Evolutionary conservation across 2,329 filamentous ascomycete species (phyloP).

Genomic region (Pyricularia grisea): DNA sequence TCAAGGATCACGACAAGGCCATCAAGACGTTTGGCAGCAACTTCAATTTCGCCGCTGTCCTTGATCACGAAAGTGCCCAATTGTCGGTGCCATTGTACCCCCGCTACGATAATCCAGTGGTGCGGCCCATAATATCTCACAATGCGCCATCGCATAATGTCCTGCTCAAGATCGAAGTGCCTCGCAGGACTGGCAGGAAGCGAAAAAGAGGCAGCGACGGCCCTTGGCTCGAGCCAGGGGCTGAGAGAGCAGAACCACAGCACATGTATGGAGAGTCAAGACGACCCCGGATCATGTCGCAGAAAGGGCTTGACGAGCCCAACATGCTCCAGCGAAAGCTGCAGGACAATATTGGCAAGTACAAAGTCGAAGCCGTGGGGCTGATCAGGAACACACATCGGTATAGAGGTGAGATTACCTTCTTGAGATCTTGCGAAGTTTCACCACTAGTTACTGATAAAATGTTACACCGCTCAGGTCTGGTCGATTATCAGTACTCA

Average conservation of each 20-base stretch:
- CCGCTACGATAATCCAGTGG: conserved; percentile 68
- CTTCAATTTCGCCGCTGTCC: conserved; percentile 27
- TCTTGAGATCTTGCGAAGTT: not conserved
- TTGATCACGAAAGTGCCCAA: conserved; percentile 33
- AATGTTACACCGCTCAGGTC: conserved; percentile 28
- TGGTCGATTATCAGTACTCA: conserved; percentile 82
- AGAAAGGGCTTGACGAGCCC: conserved; percentile 33
- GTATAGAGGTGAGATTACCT: conserved; percentile 53
- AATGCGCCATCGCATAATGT: conserved; percentile 73
- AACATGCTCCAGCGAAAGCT: conserved; percentile 51
- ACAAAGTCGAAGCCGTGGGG: conserved; percentile 62
- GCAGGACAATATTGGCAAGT: conserved; percentile 59
- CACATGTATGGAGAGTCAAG: not conserved
- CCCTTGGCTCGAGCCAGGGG: conserved; percentile 49
- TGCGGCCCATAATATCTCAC: conserved; percentile 68
- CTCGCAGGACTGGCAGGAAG: conserved; percentile 77
- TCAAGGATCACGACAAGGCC: conserved; percentile 30
- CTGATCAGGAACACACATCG: conserved; percentile 72
- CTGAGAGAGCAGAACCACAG: not conserved
- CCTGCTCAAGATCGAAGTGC: conserved; percentile 76
- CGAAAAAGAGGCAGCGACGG: conserved; percentile 69
- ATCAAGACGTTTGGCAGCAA: conserved; percentile 29
- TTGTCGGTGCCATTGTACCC: conserved; percentile 61
- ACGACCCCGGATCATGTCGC: not conserved
- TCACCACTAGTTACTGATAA: not conserved